phyloP scores from a whole-genome alignment of 1,284 basidiomycete species.

The Leccinum cinnamomeum region DNA sequence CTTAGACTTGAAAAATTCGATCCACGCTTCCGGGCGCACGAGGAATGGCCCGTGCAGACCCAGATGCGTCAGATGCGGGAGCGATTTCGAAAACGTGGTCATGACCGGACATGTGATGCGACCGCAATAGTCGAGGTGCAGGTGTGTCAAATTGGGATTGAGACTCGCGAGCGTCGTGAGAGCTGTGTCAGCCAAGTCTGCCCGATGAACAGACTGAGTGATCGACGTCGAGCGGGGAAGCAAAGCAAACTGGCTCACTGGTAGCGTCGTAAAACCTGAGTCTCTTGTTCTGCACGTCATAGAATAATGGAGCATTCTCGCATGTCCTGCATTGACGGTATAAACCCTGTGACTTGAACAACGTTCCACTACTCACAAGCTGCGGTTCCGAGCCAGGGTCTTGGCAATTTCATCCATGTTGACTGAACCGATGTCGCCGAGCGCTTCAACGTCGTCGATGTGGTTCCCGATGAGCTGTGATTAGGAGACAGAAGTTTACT shows the following conservation, averaged over 20 bases:
- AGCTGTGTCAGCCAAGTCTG: constrained; percentile 69
- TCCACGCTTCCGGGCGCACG: constrained; percentile 77
- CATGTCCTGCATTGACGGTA: constrained; percentile 49
- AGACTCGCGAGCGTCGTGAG: constrained; percentile 70
- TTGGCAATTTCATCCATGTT: constrained; percentile 84
- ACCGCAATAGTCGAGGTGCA: constrained; percentile 88
- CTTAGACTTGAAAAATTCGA: constrained; percentile 67
- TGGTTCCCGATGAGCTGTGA: constrained; percentile 77
- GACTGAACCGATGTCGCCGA: constrained; percentile 82
- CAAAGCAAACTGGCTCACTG: constrained; percentile 43
- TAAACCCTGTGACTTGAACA: constrained; percentile 2
- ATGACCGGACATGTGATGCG: constrained; percentile 75
- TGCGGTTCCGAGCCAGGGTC: constrained; percentile 84
- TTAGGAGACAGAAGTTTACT: background rate
- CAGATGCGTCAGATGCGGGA: constrained; percentile 68
- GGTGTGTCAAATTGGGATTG: constrained; percentile 75
- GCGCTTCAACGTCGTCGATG: constrained; percentile 88
- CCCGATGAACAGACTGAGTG: background rate
- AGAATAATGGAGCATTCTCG: constrained; percentile 83
- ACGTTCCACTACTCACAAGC: constrained; percentile 58
- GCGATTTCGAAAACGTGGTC: constrained; percentile 58
- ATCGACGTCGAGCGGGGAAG: background rate
- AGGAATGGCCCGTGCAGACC: constrained; percentile 91
- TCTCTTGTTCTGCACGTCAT: constrained; percentile 66
- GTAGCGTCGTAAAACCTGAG: constrained; percentile 91